Base-by-base conservation (phyloP, 2,329 filamentous ascomycete genomes). In the Ophiostoma australiae region DNA sequence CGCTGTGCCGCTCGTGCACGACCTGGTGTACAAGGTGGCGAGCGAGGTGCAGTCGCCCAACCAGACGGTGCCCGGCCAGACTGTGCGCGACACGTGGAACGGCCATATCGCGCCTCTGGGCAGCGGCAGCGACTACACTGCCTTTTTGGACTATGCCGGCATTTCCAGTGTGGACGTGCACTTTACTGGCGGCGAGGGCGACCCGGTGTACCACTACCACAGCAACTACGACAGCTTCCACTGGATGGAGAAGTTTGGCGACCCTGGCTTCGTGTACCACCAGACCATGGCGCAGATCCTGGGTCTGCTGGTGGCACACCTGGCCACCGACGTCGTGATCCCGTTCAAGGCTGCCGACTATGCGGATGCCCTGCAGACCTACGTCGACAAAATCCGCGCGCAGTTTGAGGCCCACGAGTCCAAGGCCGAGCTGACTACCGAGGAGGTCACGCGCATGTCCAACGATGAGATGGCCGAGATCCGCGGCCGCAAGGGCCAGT, bases 211-310 rank as follows among this genome's bases (percentile, higher is more conserved):
- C 77, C 90, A 92, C 76, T 97, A 97, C 79, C 93, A 97, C 81
- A 87, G 87, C 73, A 95, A 95, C 80, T 96, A 94, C 77, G 93
- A 96, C 77, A 91, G 89, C 76, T 95, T 93, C 79, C 84, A 90
- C 79, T 97, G 94, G 93, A 96, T 97, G 92, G 85, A 89, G 70
- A 86, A 85, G 33, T 95, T 87, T 73, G 93, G 92, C 61, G 94
- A 97, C 76, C 84, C 84, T 1, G 86, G 83, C 31, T 89, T 88
- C 71, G 81, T 85, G 66, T 91, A 92, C 76, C 91, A 92, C 79
- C 79, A 83, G 73, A 83, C 89, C 67, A 86, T 89, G 81, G 84
- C 90, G 2, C 89, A 91, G 77, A 78, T 94, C 15, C 83, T 90
- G 65, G 87, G 85, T 23, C 77, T 92, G 61, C 80, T 89, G 31